phyloP scores from a whole-genome alignment of 352 stramenopile genomes.

The Phytophthora multivora region DNA sequence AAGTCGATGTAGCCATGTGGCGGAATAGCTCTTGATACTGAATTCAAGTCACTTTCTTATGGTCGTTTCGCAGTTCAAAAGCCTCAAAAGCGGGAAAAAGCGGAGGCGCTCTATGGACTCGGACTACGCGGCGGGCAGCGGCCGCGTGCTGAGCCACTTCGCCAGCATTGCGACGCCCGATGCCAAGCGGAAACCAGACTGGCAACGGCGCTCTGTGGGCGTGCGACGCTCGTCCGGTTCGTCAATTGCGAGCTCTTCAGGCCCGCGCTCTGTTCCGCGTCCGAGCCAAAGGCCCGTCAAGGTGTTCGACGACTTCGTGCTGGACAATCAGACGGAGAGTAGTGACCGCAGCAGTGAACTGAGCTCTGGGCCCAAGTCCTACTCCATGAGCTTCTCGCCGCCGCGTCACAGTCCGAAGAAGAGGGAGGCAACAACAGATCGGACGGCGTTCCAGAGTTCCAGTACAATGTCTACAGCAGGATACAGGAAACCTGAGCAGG shows the following conservation, averaged over 20 bases:
- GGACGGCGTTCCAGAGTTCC: slow-evolving; percentile 8
- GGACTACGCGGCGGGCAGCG: slow-evolving; percentile 58
- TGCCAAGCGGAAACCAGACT: slow-evolving; percentile 28
- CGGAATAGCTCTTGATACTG: slow-evolving; percentile 14
- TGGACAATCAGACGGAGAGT: slow-evolving; percentile 39
- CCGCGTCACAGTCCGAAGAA: slow-evolving; percentile 24
- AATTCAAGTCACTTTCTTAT: slow-evolving; percentile 10
- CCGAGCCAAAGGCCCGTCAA: slow-evolving; percentile 12
- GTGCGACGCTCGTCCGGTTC: slow-evolving; percentile 10
- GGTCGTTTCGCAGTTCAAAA: slow-evolving; percentile 17
- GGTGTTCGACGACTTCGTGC: slow-evolving; percentile 35
- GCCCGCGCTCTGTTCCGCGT: slow-evolving; percentile 24
- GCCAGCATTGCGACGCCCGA: slow-evolving; percentile 52
- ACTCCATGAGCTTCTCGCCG: slow-evolving; percentile 37
- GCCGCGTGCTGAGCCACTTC: slow-evolving; percentile 69
- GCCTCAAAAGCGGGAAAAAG: slow-evolving; percentile 15
- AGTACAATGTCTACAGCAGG: background rate
- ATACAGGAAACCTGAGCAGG: background rate
- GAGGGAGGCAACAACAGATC: slow-evolving; percentile 4
- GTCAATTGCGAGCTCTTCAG: background rate
- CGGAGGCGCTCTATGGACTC: slow-evolving; percentile 21
- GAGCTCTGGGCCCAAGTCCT: slow-evolving; percentile 24
- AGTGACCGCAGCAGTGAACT: slow-evolving; percentile 31
- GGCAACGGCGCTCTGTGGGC: slow-evolving; percentile 19
- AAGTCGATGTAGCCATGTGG: slow-evolving; percentile 18